Conservation (phyloP, 345 rosid genomes). For the Arabidopsis thaliana region DNA sequence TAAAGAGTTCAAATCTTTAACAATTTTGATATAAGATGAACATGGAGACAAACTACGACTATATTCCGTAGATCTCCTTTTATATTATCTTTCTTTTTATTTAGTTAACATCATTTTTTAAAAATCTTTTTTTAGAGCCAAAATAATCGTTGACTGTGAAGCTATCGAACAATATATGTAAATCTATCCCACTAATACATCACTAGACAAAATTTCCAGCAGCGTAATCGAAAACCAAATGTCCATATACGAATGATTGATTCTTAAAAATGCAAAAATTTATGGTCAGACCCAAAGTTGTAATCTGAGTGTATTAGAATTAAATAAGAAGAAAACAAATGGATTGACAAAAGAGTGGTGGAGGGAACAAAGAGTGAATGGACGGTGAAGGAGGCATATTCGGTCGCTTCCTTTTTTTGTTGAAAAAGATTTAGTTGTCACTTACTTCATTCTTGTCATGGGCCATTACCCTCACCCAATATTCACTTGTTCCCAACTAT, state of each 20-base stretch:
- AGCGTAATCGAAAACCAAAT: slow-evolving; percentile 1
- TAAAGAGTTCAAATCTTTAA: too few relatives aligned
- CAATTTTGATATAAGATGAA: too few relatives aligned
- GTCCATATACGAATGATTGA: slow-evolving; percentile 7
- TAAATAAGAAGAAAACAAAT: slow-evolving; percentile 16
- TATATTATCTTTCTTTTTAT: background rate
- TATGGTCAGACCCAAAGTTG: slow-evolving; percentile 1
- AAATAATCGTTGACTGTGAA: background rate
- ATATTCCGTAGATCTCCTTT: background rate
- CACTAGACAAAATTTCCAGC: background rate
- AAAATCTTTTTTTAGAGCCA: background rate
- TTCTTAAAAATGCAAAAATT: background rate
- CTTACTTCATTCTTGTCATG: slow-evolving; percentile 36
- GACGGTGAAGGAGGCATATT: slow-evolving; percentile 40
- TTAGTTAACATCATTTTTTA: background rate
- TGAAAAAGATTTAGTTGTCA: slow-evolving; percentile 42
- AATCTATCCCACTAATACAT: background rate
- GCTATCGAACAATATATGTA: background rate
- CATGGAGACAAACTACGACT: too few relatives aligned
- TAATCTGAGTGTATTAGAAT: background rate
- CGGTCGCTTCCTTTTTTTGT: slow-evolving; percentile 24
- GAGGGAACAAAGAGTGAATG: slow-evolving; percentile 36
- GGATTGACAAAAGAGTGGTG: slow-evolving; percentile 30
- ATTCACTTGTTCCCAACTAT: slow-evolving; percentile 38
- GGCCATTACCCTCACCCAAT: slow-evolving; percentile 27